Evolutionary conservation across 352 stramenopile genomes (phyloP), one percentile per base, ranked within the genome.

Genomic region (Phytophthora capsici): DNA sequence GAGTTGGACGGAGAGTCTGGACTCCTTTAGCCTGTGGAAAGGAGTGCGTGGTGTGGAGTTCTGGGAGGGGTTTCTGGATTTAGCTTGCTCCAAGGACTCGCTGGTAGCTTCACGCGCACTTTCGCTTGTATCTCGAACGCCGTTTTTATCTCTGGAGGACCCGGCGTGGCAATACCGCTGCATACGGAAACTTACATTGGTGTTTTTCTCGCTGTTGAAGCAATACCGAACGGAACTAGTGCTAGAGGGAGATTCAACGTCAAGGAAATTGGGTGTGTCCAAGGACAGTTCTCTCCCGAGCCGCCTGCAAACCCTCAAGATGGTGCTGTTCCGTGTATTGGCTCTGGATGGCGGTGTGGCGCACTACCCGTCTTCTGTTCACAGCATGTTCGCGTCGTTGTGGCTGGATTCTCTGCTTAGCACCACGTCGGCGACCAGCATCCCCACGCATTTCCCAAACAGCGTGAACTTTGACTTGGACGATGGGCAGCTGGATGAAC

Each of bases 141-240:
- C 85, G 5, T 92, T 93, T 51, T 57, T 76, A 38, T 83, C 79
- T 28, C 69, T 95, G 0, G 85, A 95, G 55, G 77, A 94, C 51
- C 83, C 87, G 0, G 41, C 66, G 9, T 92, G 87, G 82, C 87
- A 94, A 44, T 92, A 91, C 49, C 80, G 75, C 8, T 92, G 82
- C 38, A 34, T 94, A 16, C 73, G 75, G 19, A 90, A 91, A 36
- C 60, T 93, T 16, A 76, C 69, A 4, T 49, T 36, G 1, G 70
- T 80, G 2, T 95, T 84, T 60, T 91, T 90, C 52, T 73, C 72
- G n/a, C 41, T 80, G 3, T 44, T 95, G 16, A 66, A 64, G 1
- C 78, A 84, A 16, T 88, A 88, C 54, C 76, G 82, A 28, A 34
- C 63, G 13, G 61, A 78, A 8, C 37, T 88, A 10, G 77, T 90